phyloP scores from a whole-genome alignment of 169 alveolate species.

The Eimeria maxima region DNA sequence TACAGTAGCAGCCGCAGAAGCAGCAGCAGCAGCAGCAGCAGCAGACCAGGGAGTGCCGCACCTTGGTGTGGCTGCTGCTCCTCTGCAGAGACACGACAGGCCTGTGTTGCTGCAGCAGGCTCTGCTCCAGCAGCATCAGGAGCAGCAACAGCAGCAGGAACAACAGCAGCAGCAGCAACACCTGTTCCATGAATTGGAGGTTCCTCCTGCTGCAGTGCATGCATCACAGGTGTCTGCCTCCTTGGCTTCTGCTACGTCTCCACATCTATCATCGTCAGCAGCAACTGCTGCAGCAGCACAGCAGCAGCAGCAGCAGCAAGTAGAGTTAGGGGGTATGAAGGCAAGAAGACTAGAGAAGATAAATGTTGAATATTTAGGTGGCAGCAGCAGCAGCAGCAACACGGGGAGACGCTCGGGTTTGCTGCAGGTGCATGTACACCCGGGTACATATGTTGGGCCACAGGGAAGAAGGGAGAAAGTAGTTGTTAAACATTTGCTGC shows the following conservation, averaged over 20 bases:
- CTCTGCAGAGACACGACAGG: neutral
- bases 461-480: neutral
- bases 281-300: constrained; percentile 45
- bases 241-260: neutral
- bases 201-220: neutral
- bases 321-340: constrained; percentile 18
- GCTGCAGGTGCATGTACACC: neutral
- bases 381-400: constrained; percentile 54
- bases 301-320: constrained; percentile 58
- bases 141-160: neutral
- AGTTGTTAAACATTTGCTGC: constrained; percentile 1
- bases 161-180: too few species aligned
- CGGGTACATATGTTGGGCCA: neutral
- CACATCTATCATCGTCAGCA: constrained; percentile 1
- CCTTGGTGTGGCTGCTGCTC: neutral
- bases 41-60: too few species aligned
- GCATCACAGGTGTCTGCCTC: neutral
- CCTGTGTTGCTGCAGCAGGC: constrained; percentile 60
- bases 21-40: neutral
- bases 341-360: neutral
- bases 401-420: neutral
- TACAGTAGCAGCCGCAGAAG: constrained; percentile 35
- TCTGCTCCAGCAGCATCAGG: constrained; percentile 26
- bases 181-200: too few species aligned
- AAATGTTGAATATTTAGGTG: neutral